Base-by-base conservation (phyloP, 2,329 filamentous ascomycete genomes). In the Aureobasidium namibiae region DNA sequence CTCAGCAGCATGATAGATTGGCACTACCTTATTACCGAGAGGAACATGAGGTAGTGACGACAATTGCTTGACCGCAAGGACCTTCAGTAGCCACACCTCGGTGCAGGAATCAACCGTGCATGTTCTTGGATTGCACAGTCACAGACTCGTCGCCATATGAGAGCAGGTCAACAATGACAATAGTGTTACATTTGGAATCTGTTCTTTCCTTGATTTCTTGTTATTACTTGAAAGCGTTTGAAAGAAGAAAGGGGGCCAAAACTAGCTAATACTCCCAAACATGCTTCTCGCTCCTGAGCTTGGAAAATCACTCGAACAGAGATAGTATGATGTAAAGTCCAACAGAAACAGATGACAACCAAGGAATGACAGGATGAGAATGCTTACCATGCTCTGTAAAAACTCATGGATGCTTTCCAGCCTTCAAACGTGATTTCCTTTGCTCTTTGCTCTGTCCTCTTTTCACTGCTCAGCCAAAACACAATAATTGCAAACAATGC, bases 401-500 rank as follows among this genome's bases (percentile, higher is more conserved):
- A 45, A 29, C 23, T 29, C 42, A 26, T 44, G 41, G 42, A n/a
- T 9, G 21, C 10, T 14, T 21, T 10, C 23, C 23, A 11, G 23
- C 8, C 6, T 5, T 21, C 21, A 16, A 26, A 21, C 3, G 21
- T 7, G 23, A 24, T 23, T 44, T 13, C 18, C 23, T 14, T n/a
- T 13, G 23, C 42, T 45, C 42, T 29, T 45, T 45, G n/a, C n/a
- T n/a, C n/a, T n/a, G n/a, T n/a, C n/a, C 41, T 26, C 23, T 14
- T 26, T 26, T 4, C 42, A 45, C n/a, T 29, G 42, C 7, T 29
- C 23, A 45, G 42, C 24, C 3, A 26, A 44, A 45, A 16, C 42
- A 52, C 48, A 48, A 57, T 57, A 21, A 10, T 18, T 48, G 26
- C 42, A 33, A 57, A 57, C 54, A 57, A 38, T 48, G 39, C 18